Base-by-base conservation (phyloP, 75 land plant genomes). In the Pinus taeda region DNA sequence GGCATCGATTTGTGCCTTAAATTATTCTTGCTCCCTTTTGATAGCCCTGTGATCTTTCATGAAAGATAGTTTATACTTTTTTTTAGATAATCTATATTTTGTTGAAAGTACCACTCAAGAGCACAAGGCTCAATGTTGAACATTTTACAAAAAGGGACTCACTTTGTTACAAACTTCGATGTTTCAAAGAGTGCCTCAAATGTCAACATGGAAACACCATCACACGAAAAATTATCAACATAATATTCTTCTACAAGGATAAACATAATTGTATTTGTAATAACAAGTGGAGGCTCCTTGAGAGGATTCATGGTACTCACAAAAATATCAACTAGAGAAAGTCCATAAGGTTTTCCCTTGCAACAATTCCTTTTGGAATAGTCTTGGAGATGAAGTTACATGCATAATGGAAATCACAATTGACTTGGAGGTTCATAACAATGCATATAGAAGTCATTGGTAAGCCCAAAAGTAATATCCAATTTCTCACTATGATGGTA, bases 111-210 rank as follows among this genome's bases (percentile, higher is more conserved):
- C 76, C 70, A 82, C 57, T 91, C 93, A 8, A 91, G 89, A 45
- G 93, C 93, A 45, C 89, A 78, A 13, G 93, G 93, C 53, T 91
- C 93, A 75, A 91, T 89, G 77, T 76, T 86, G 58, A 83, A 90
- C 79, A 82, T 90, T 59, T 90, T 88, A 70, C 90, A 86, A 60
- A 90, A 90, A 29, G 90, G 93, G 18, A 88, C 93, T 90, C 93
- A 90, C 37, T 86, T 90, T 73, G 63, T 88, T 26, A 90, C 90
- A 86, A 90, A 90, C 57, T 86, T 88, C n/a, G 91, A 85, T 24
- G 26, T 88, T 63, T 90, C 88, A 59, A 86, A 90, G 20, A 93
- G 58, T 13, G 88, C 89, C 75, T 93, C 86, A 74, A 86, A 86
- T 65, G 86, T 86, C 37, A 86, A 75, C 88, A 86, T 86, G 36